Base-by-base conservation (phyloP, 345 rosid genomes). In the Bretschneidera sinensis region DNA sequence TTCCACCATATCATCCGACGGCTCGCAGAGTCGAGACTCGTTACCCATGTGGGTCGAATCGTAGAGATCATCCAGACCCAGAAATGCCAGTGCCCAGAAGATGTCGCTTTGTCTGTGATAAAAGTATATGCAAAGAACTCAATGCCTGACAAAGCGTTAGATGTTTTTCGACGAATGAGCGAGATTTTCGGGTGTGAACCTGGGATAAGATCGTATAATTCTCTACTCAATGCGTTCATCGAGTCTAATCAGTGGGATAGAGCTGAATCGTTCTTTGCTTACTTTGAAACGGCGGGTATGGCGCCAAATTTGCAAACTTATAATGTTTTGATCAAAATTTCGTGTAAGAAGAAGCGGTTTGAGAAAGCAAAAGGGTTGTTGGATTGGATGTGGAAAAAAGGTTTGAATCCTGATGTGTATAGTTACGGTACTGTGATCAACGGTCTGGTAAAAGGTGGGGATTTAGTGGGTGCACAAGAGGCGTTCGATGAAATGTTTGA, bases 401-500 rank as follows among this genome's bases (percentile, higher is more conserved):
- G 77, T 9, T 74, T 86, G 4, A 59, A 65, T 24, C 92, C 97
- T 20, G 78, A 83, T 76, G 83, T 80, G 55, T 75, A 61, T 58
- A 88, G 82, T 69, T 86, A 90, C 63, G 70, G 87, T 31, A 78
- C 89, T 43, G 53, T 90, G 63, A 83, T 94, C 0, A 59, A 55
- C 56, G 87, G 66, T 43, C 48, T 86, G 28, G 83, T 63, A 0
- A 88, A 81, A 83, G 66, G 56, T 23, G 92, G 89, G 54, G 73
- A 86, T 54, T 53, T 83, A 56, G 45, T 0, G n/a, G 79, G 69
- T 63, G 96, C 97, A 39, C 14, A 69, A 68, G 48, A 79, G 68
- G 31, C 88, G 89, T 86, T 90, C 69, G 92, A 94, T 43, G 99
- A 88, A 88, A 94, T 88, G 96, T 69, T 50, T 57, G 72, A 55